Percentiles rank a stretch among this genome's conserved stretches.
Conservation (phyloP, 2,329 filamentous ascomycete genomes). For the Elsinoe ampelina region DNA sequence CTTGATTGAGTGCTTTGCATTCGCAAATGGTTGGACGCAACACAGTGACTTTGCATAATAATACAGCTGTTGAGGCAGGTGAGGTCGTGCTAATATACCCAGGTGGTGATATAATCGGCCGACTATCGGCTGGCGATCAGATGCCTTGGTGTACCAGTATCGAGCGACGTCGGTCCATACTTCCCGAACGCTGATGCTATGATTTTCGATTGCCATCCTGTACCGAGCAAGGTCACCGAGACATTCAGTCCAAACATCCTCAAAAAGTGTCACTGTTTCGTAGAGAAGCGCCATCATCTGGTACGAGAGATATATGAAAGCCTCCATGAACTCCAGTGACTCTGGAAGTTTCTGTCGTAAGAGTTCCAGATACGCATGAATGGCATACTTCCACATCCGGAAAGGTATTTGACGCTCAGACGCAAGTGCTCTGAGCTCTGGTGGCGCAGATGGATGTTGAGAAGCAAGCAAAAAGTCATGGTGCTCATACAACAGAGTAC, state of each 20-base stretch:
- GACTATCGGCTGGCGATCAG: conserved; percentile 63
- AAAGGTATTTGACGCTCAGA: conserved; percentile 85
- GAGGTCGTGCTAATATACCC: conserved; percentile 64
- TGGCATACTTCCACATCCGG: conserved; percentile 88
- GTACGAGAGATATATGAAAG: conserved; percentile 82
- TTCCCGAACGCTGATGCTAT: conserved; percentile 60
- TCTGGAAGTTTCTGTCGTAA: conserved; percentile 63
- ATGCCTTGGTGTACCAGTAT: conserved; percentile 77
- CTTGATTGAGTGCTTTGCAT: conserved; percentile 60
- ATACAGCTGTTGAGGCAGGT: conserved; percentile 60
- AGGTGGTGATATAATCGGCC: conserved; percentile 83
- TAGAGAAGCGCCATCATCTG: conserved; percentile 80
- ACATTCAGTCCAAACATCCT: conserved; percentile 90
- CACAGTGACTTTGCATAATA: conserved; percentile 64
- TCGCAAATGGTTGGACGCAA: conserved; percentile 56
- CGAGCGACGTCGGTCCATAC: conserved; percentile 72
- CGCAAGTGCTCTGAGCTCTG: conserved; percentile 57
- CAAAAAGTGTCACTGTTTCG: conserved; percentile 74
- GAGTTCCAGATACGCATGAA: conserved; percentile 43
- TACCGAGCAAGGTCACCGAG: conserved; percentile 79
- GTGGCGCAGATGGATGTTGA: conserved; percentile 71
- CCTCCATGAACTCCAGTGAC: conserved; percentile 79
- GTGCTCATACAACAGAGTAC: conserved; percentile 47
- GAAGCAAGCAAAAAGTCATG: conserved; percentile 63
- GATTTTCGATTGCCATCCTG: conserved; percentile 84